Base-by-base conservation (phyloP, 768 basidiomycete species). In the Russula abietina region DNA sequence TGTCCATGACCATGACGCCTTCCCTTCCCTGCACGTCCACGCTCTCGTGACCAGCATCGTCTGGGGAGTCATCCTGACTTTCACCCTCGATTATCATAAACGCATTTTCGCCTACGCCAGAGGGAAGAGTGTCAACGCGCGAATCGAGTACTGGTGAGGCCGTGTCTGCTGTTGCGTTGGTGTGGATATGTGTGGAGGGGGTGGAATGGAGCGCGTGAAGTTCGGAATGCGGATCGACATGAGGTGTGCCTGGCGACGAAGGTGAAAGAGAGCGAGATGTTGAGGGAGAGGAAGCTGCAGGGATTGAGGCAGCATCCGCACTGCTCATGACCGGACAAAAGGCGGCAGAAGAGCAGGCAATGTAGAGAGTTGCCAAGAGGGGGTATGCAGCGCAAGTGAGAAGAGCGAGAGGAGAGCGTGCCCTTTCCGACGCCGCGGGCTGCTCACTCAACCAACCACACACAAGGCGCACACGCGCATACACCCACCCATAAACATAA, bases 1-100 rank as follows among this genome's bases (percentile, higher is more conserved):
- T 76, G 53, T 76, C 75, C 61, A 74, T 73, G 55, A 72, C 72
- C 41, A 72, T 68, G 43, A 76, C 77, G 26, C 75, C 71, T 49
- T 75, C 72, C 60, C 80, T 77, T 67, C 83, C 81, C 62, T 81
- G 81, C 55, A 79, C 78, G 65, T 79, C 77, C 55, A 74, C 65
- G 68, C 38, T 51, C 64, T 64, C 64, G 61, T 57, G 68, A 54
- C 48, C 28, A 12, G 9, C 28, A 60, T 59, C 61, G 11, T 63
- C 64, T 11, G 33, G 39, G 14, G 59, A 57, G 33, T 57, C 66
- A 26, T 58, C 66, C 54, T 65, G 65, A 17, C 59, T 60, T 48
- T 66, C 58, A 19, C 55, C 48, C 32, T 68, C 65, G 32, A 66
- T 41, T 57, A 66, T 59, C 57, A 67, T 66, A 33, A 68, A 67